Evolutionary conservation across 805 yeast species (phyloP).

Genomic region (Zygoascus tannicola): DNA sequence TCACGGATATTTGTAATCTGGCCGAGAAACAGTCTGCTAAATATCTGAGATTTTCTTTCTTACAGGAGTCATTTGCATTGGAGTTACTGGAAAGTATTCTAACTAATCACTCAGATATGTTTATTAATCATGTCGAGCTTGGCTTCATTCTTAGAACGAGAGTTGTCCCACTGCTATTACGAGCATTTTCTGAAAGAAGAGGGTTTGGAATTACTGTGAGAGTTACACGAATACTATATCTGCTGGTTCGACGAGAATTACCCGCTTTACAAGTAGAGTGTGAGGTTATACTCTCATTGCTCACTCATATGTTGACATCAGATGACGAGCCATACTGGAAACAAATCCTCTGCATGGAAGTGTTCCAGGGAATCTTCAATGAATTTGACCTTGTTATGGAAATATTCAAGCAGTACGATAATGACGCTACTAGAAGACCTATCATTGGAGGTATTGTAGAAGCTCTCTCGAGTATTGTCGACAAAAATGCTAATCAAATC

Average conservation of each 20-base stretch:
- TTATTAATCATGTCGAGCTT: constrained; percentile 53
- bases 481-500: constrained; percentile 29
- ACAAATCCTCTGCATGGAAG: constrained; percentile 61
- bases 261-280: constrained; percentile 60
- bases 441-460: constrained; percentile 48
- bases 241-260: constrained; percentile 55
- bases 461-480: constrained; percentile 33
- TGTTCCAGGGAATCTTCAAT: constrained; percentile 49
- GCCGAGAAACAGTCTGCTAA: constrained; percentile 49
- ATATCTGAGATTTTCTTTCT: constrained; percentile 40
- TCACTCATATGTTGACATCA: constrained; percentile 61
- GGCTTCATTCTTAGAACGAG: constrained; percentile 55
- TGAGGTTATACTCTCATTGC: constrained; percentile 67
- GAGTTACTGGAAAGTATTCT: constrained; percentile 78
- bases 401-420: constrained; percentile 58
- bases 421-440: constrained; percentile 44
- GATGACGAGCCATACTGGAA: constrained; percentile 64
- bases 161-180: constrained; percentile 65
- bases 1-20: constrained; percentile 62
- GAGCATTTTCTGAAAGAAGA: constrained; percentile 49
- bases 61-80: constrained; percentile 60
- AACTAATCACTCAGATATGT: constrained; percentile 48
- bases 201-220: constrained; percentile 67
- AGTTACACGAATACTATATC: constrained; percentile 58
- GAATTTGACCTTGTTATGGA: constrained; percentile 44